phyloP scores from a whole-genome alignment of 345 rosid species.

The Citrus medica region DNA sequence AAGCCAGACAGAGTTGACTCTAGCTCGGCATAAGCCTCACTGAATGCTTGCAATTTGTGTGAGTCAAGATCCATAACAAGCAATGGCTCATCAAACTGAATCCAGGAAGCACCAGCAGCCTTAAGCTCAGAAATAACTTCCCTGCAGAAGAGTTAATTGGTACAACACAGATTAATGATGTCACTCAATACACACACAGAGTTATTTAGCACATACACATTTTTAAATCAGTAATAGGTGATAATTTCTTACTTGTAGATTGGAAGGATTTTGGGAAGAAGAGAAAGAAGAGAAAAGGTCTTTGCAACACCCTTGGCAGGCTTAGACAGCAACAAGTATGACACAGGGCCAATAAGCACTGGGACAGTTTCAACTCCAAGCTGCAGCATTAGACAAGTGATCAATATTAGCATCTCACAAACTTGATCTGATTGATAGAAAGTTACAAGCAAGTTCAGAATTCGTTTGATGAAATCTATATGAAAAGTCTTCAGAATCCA shows the following conservation, averaged over 20 bases:
- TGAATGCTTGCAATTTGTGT: constrained; percentile 75
- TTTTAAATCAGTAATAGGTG: neutral
- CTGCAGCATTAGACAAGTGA: constrained; percentile 35
- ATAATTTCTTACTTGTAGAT: constrained; percentile 68
- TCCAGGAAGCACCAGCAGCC: constrained; percentile 94
- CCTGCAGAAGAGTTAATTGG: constrained; percentile 39
- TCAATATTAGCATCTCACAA: constrained; percentile 13
- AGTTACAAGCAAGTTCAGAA: neutral
- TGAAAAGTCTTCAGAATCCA: neutral
- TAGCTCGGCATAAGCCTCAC: constrained; percentile 69
- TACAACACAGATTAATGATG: constrained; percentile 19
- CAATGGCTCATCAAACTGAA: constrained; percentile 93
- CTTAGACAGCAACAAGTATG: constrained; percentile 88
- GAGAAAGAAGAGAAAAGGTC: constrained; percentile 79
- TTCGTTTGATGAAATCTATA: neutral
- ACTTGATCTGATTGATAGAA: neutral
- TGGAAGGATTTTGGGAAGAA: constrained; percentile 80
- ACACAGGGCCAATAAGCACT: constrained; percentile 88
- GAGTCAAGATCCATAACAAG: constrained; percentile 90
- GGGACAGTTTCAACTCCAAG: constrained; percentile 92
- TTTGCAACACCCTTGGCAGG: constrained; percentile 95
- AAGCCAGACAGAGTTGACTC: constrained; percentile 81
- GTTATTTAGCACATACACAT: neutral
- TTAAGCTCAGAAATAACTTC: constrained; percentile 88
- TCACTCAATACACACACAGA: neutral